Percentiles rank a stretch among this genome's conserved stretches.
These are phyloP conservation scores for Penicillium brevicompactum DNA, from an alignment of 2,329 filamentous ascomycete species.

Conservation along the genomic window DNA sequence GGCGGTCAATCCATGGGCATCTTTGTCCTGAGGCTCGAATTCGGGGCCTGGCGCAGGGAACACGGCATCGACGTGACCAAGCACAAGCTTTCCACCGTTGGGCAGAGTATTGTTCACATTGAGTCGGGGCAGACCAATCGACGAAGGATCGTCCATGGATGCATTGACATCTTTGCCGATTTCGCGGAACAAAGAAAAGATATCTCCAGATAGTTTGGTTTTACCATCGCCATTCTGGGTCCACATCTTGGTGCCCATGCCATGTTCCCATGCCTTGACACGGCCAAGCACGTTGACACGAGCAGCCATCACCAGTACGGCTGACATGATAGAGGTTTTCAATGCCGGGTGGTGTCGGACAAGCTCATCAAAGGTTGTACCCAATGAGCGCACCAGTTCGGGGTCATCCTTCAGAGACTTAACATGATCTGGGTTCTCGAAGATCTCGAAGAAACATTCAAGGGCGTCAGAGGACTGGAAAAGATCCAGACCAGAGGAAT, in stretches of 20 bases:
- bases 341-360: conserved; percentile 88
- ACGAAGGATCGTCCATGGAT: conserved; percentile 24
- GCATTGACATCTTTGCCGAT: conserved; percentile 34
- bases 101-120: conserved; percentile 35
- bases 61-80: conserved; percentile 33
- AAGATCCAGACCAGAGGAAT: conserved; percentile 81
- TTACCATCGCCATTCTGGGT: conserved; percentile 61
- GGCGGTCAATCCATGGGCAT: conserved; percentile 55
- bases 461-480: conserved; percentile 82
- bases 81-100: conserved; percentile 37
- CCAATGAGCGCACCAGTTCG: conserved; percentile 72
- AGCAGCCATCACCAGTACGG: conserved; percentile 86
- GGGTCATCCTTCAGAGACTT: conserved; percentile 77
- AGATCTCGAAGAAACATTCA: conserved; percentile 91
- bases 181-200: conserved; percentile 38
- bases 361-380: conserved; percentile 88
- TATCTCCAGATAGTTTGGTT: conserved; percentile 60
- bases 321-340: conserved; percentile 76
- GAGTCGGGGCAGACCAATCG: conserved; percentile 30
- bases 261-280: conserved; percentile 66
- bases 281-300: conserved; percentile 75
- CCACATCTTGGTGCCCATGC: conserved; percentile 79
- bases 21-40: conserved; percentile 52
- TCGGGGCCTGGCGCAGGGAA: conserved; percentile 25
- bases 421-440: conserved; percentile 87